Base-by-base conservation (phyloP, 2,329 filamentous ascomycete genomes). In the Knoxdaviesia capensis region DNA sequence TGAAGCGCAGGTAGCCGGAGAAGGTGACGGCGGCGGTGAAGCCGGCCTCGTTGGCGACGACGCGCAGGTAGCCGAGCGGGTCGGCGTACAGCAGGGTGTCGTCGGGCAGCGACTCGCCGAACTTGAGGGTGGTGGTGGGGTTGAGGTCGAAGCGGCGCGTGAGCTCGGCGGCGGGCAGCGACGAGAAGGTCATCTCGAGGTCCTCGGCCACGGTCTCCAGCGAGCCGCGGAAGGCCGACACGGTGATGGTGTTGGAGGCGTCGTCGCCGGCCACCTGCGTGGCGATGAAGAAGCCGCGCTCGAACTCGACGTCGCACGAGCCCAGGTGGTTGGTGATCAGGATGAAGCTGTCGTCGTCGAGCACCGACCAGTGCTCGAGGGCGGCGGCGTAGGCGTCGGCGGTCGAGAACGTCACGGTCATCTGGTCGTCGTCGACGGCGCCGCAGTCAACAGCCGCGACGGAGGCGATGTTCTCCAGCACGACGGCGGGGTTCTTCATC, bases 291-390 rank as follows among this genome's bases (percentile, higher is more conserved):
- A 61, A 57, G 11, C 59, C 56, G 33, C 60, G 55, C 50, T 63
- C 58, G 28, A 56, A 50, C 42, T 57, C 52, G n/a, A 48, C 47
- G 43, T 63, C 59, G 44, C 61, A 64, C 44, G 59, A 53, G 31
- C 59, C 60, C 20, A 58, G 43, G 48, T 63, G 56, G 50, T 61
- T 64, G 9, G 61, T 64, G 45, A 65, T 54, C 40, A 65, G 47
- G 36, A 62, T 51, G 34, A 64, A 48, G n/a, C 45, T 44, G 36
- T 46, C 41, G 1, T 46, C 44, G 0, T 37, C 34, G 9, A 9
- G 9, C 10, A 39, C 36, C 31, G 41, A 36, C 50, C 50, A 52
- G 38, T 46, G 37, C 11, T 39, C 36, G 7, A 51, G 43, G 20
- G 48, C 48, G 40, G 51, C 39, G n/a, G 32, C 11, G 35, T 50